Percentiles rank a stretch among this genome's conserved stretches.
Evolutionary conservation across 2,329 filamentous ascomycete genomes (phyloP).

Genomic region (Ophiostoma triangulosporum): DNA sequence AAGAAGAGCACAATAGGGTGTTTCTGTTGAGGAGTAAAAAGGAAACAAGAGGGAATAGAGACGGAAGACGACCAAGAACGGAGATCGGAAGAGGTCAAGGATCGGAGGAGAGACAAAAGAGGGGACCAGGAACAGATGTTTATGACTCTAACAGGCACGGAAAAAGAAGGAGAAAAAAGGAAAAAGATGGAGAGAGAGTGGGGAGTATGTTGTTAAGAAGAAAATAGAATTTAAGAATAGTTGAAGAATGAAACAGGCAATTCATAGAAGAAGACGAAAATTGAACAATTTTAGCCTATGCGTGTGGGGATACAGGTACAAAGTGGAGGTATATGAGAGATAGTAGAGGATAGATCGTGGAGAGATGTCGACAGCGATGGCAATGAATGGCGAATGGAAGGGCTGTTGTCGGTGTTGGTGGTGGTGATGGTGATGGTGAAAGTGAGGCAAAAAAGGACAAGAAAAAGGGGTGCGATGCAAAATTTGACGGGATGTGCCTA

Average conservation of each 20-base stretch:
- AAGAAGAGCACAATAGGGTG: background rate
- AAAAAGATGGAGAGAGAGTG: conserved; percentile 1
- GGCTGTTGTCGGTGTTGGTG: no score
- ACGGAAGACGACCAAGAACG: background rate
- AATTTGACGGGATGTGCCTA: no score
- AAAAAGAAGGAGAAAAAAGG: conserved; percentile 1
- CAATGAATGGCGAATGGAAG: no score
- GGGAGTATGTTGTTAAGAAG: background rate
- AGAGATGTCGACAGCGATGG: background rate
- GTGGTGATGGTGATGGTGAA: background rate
- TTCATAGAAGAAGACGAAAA: background rate
- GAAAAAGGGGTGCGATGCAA: no score
- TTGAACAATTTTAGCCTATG: no score
- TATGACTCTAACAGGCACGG: background rate
- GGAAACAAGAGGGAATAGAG: background rate
- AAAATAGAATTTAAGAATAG: background rate
- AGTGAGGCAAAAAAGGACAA: background rate
- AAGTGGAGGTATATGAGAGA: no score
- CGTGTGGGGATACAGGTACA: no score
- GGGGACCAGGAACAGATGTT: background rate
- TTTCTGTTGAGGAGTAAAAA: background rate
- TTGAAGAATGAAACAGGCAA: background rate
- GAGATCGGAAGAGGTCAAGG: background rate
- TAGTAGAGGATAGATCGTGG: background rate
- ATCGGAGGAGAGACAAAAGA: background rate